Evolutionary conservation across 208 protist species (phyloP).

Genomic region (Trypanosoma vivax): DNA sequence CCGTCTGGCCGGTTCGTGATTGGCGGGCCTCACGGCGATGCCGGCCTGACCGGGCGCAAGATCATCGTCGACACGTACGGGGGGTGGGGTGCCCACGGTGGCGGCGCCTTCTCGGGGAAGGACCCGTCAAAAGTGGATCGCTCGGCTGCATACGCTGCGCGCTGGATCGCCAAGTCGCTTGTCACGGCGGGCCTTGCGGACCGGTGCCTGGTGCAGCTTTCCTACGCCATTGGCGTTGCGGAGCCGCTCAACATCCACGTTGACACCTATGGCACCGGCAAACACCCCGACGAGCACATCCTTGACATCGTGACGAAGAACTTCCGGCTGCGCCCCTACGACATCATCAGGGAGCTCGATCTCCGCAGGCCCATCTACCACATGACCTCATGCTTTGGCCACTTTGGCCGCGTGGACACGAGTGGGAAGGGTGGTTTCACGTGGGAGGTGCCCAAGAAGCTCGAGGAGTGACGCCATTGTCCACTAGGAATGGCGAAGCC

Average conservation of each 20-base stretch:
- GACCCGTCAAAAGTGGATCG: background rate
- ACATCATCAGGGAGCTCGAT: background rate
- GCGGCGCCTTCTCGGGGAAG: background rate
- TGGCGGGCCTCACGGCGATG: background rate
- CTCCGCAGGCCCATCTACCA: background rate
- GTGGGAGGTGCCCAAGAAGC: constrained; percentile 71
- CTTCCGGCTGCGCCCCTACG: background rate
- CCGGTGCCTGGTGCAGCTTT: background rate
- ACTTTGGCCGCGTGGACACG: background rate
- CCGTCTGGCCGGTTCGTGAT: background rate
- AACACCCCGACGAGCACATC: background rate
- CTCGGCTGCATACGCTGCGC: background rate
- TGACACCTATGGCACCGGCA: background rate
- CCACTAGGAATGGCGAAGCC: too few relatives aligned
- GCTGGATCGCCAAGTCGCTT: background rate
- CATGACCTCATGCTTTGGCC: background rate
- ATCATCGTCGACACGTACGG: background rate
- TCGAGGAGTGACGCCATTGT: too few relatives aligned
- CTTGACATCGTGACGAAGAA: background rate
- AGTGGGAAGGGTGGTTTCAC: background rate
- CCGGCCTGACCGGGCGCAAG: background rate
- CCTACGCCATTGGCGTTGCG: background rate
- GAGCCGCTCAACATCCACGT: background rate
- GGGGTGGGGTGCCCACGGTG: background rate
- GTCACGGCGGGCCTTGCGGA: background rate